phyloP scores from a whole-genome alignment of 2,329 filamentous ascomycete species.

The Lojkania enalia region DNA sequence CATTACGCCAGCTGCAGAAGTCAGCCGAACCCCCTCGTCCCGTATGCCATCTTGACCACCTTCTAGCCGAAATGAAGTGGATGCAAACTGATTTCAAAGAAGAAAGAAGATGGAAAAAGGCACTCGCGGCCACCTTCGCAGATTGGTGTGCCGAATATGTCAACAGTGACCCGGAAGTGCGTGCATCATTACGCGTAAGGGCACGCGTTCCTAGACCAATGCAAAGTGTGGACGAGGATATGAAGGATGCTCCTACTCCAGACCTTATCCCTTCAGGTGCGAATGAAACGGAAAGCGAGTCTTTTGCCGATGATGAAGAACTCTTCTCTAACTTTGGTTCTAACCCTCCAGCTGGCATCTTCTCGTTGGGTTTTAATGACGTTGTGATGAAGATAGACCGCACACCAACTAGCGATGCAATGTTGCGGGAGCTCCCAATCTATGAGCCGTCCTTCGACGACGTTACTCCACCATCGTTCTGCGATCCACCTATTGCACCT shows the following conservation, averaged over 20 bases:
- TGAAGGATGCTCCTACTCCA: constrained; percentile 45
- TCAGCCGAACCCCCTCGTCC: constrained; percentile 78
- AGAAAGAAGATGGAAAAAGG: constrained; percentile 91
- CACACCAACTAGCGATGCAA: constrained; percentile 73
- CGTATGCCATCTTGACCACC: constrained; percentile 79
- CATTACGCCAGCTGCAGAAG: constrained; percentile 83
- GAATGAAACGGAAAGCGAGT: constrained; percentile 45
- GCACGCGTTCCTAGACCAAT: constrained; percentile 38
- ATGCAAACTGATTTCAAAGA: constrained; percentile 96
- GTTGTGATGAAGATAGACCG: constrained; percentile 77
- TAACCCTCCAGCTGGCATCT: constrained; percentile 73
- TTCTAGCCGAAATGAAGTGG: constrained; percentile 94
- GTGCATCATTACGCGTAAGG: constrained; percentile 70
- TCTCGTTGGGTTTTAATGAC: constrained; percentile 79
- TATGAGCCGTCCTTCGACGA: constrained; percentile 59
- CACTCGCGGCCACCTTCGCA: constrained; percentile 77
- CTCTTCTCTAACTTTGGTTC: constrained; percentile 48
- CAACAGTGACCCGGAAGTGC: constrained; percentile 64
- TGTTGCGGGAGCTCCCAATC: constrained; percentile 79
- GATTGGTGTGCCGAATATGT: constrained; percentile 84
- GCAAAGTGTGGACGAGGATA: constrained; percentile 34
- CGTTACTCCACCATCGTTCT: constrained; percentile 36
- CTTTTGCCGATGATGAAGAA: constrained; percentile 45
- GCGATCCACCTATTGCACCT: constrained; percentile 66
- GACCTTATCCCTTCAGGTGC: constrained; percentile 43